A percentile compares a stretch with the other conserved stretches of the same genome.
Conservation (phyloP, 2,329 filamentous ascomycete genomes). For the Fusarium algeriense region DNA sequence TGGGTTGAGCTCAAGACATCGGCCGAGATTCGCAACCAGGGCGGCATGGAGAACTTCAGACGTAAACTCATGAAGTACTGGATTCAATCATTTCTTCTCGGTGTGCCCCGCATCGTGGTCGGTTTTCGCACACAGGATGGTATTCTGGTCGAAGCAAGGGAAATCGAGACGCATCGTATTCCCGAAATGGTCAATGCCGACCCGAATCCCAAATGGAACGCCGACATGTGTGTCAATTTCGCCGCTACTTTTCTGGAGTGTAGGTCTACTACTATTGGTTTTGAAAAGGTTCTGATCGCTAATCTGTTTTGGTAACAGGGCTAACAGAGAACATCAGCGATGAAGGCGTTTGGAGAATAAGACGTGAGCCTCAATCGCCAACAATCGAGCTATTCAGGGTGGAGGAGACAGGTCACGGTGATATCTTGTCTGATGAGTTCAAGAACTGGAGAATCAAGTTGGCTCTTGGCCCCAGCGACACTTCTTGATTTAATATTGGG, state of each 20-base stretch:
- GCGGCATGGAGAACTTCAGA: slow-evolving; percentile 82
- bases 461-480: slow-evolving; percentile 50
- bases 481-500: slow-evolving; percentile 9
- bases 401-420: slow-evolving; percentile 77
- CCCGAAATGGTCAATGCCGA: slow-evolving; percentile 78
- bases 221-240: slow-evolving; percentile 94
- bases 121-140: slow-evolving; percentile 84
- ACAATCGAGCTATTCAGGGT: slow-evolving; percentile 80
- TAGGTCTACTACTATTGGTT: slow-evolving; percentile 56
- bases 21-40: slow-evolving; percentile 75
- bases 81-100: slow-evolving; percentile 95
- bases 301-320: slow-evolving; percentile 59
- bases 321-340: slow-evolving; percentile 73
- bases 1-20: slow-evolving; percentile 97
- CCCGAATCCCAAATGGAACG: slow-evolving; percentile 83
- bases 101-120: slow-evolving; percentile 91
- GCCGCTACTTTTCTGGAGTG: slow-evolving; percentile 81
- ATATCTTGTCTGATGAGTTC: slow-evolving; percentile 82
- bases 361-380: slow-evolving; percentile 70
- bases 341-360: slow-evolving; percentile 85
- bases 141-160: slow-evolving; percentile 77
- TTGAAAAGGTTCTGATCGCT: background rate
- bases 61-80: slow-evolving; percentile 95
- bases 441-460: slow-evolving; percentile 77
- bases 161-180: slow-evolving; percentile 83